A percentile compares a stretch with the other conserved stretches of the same genome.
Conservation (phyloP, 306 rosid species). For the Arachis stenosperma region DNA sequence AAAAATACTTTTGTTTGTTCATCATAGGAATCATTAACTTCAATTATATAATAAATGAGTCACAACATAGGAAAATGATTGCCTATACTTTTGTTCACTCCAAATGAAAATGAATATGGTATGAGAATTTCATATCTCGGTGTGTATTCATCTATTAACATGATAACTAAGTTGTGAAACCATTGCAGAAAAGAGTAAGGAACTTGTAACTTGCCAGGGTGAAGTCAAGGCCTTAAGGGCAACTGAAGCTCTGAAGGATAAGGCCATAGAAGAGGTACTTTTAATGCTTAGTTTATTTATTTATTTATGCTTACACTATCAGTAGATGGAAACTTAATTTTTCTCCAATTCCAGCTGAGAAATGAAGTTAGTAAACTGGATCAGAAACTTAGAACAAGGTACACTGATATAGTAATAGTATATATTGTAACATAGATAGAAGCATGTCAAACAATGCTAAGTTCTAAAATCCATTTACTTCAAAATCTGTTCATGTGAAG, state of each 20-base stretch:
- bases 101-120: background rate
- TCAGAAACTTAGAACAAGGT: constrained; percentile 73
- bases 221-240: constrained; percentile 82
- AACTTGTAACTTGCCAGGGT: constrained; percentile 54
- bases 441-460: constrained; percentile 5
- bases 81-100: no score
- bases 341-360: constrained; percentile 58
- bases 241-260: constrained; percentile 73
- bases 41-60: background rate
- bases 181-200: constrained; percentile 67
- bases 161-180: constrained; percentile 19
- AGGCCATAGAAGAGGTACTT: constrained; percentile 83
- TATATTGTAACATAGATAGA: constrained; percentile 34
- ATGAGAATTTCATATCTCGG: constrained; percentile 12
- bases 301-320: background rate
- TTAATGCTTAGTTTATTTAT: background rate
- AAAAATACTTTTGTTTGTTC: no score
- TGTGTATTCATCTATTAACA: background rate
- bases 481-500: constrained; percentile 54
- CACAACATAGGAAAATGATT: background rate
- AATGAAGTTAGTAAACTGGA: constrained; percentile 57
- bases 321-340: constrained; percentile 11
- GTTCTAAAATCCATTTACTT: constrained; percentile 18
- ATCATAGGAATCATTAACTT: no score
- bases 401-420: constrained; percentile 19